A percentile compares a stretch with the other conserved stretches of the same genome.
Evolutionary conservation across 176 grass and related monocot species (phyloP).

Genomic region (Poa pratensis): DNA sequence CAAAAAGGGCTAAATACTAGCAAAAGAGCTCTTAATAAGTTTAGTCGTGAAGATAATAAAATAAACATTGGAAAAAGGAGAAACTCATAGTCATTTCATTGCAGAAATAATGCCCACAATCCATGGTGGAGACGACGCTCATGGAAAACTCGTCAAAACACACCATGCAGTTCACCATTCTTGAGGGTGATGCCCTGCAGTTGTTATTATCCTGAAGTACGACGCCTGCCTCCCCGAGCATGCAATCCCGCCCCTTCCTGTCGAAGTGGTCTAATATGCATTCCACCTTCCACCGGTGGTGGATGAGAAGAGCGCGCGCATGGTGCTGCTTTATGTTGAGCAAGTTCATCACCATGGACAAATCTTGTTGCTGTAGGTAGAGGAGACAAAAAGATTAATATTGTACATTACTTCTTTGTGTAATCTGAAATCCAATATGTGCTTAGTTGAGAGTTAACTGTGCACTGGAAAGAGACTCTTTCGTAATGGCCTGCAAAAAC

Average conservation of each 20-base stretch:
- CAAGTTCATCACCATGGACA: slow-evolving; percentile 53
- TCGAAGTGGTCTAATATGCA: slow-evolving; percentile 44
- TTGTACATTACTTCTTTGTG: background rate
- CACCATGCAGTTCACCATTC: slow-evolving; percentile 27
- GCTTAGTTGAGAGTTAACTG: slow-evolving; percentile 35
- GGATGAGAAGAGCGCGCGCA: slow-evolving; percentile 53
- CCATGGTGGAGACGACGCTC: slow-evolving; percentile 31
- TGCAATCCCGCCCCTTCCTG: slow-evolving; percentile 46
- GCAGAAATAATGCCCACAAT: slow-evolving; percentile 49
- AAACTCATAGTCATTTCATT: slow-evolving; percentile 50
- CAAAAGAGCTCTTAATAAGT: background rate
- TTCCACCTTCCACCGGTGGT: slow-evolving; percentile 57
- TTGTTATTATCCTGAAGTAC: slow-evolving; percentile 29
- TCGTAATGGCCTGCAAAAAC: slow-evolving; percentile 47
- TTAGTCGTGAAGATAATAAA: background rate
- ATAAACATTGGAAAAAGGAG: background rate
- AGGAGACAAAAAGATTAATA: background rate
- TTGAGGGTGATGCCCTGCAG: background rate
- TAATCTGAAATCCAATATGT: background rate
- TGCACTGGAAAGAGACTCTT: slow-evolving; percentile 23
- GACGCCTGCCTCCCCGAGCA: slow-evolving; percentile 51
- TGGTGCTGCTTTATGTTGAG: slow-evolving; percentile 52
- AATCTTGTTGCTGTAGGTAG: slow-evolving; percentile 47
- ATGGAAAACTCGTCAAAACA: slow-evolving; percentile 38
- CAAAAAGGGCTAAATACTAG: background rate